These are phyloP conservation scores for Saccharomycopsis fodiens DNA, from an alignment of 805 yeast species.

Conservation along the genomic window DNA sequence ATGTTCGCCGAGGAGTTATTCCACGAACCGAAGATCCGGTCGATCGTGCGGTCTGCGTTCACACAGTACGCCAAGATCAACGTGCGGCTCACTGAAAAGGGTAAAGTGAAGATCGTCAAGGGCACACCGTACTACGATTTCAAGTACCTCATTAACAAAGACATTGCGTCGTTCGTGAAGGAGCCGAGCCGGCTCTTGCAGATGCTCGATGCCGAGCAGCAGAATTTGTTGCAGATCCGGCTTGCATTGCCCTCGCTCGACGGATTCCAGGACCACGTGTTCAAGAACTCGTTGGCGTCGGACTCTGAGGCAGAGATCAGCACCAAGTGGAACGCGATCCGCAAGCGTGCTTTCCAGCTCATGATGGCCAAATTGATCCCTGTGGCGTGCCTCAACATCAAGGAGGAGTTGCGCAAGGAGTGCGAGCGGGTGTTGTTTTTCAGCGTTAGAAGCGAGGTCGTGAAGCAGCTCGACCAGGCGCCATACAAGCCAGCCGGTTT, in stretches of 20 bases:
- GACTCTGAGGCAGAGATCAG: conserved; percentile 75
- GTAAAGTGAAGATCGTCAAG: conserved; percentile 66
- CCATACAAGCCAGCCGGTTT: conserved; percentile 80
- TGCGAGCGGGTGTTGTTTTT: conserved; percentile 66
- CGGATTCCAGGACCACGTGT: conserved; percentile 36
- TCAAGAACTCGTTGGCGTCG: conserved; percentile 52
- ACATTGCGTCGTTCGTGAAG: conserved; percentile 62
- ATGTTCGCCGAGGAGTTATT: conserved; percentile 73
- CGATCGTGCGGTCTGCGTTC: conserved; percentile 56
- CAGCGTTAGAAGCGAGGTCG: conserved; percentile 63
- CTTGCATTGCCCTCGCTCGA: conserved; percentile 16
- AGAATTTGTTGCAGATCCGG: conserved; percentile 22
- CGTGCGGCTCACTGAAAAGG: conserved; percentile 77
- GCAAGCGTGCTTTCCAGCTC: conserved; percentile 56
- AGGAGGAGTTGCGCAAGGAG: conserved; percentile 70
- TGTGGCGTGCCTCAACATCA: conserved; percentile 63
- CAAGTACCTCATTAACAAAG: conserved; percentile 81
- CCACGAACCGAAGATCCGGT: conserved; percentile 74
- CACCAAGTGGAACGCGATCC: conserved; percentile 70
- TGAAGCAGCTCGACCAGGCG: conserved; percentile 79
- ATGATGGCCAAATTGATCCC: conserved; percentile 65
- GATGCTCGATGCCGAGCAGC: conserved; percentile 83
- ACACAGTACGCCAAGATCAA: conserved; percentile 60
- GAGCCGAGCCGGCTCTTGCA: conserved; percentile 79
- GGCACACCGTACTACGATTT: conserved; percentile 81